Evolutionary conservation across 192 early-diverging fungal genomes (phyloP), one percentile per base, ranked within the genome.

Genomic region (Dissophora globulifera): DNA sequence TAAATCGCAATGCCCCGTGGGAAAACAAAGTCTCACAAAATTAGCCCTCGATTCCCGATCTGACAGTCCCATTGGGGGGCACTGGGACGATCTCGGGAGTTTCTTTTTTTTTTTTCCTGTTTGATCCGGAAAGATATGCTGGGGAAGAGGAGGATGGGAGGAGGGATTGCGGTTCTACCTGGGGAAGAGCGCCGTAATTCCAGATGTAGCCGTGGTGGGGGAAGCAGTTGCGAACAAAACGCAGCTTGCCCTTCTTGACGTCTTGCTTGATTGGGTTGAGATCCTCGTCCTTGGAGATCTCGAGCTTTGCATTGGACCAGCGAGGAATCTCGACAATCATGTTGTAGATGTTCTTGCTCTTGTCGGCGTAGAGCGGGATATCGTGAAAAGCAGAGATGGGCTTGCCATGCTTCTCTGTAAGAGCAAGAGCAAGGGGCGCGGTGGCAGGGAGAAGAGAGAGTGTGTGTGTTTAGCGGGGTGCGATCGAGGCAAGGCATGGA

Each of bases 211-310:
- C 97, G 83, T 99, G 91, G 89, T 98, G 95, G 15, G 97, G 97
- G 92, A 98, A 99, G 81, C 93, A 92, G 91, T 99, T 98, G 80
- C 94, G 90, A 63, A 99, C 96, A 82, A 89, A 97, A 60, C 97
- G 91, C 63, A 97, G 91, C 86, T 99, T 99, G 74, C 96, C 96
- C 88, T 99, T 99, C 91, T 98, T 98, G 67, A 90, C 84, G 78
- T 99, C 97, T 83, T 99, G 97, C 87, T 95, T 93, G 86, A 99
- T 98, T 54, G 97, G 97, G 91, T 99, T 99, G 81, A 99, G 89
- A 54, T 86, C 67, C 72, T 97, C 94, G 69, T 98, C 95, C 86
- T 95, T 98, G 85, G 88, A 91, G 81, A 99, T 98, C 91, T 91
- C 97, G 75, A 97, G 88, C 90, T 99, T 99, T 78, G 95, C 97